Evolutionary conservation across 768 basidiomycete genomes (phyloP), one percentile per base, ranked within the genome.

Genomic region (Ramaria rubella): DNA sequence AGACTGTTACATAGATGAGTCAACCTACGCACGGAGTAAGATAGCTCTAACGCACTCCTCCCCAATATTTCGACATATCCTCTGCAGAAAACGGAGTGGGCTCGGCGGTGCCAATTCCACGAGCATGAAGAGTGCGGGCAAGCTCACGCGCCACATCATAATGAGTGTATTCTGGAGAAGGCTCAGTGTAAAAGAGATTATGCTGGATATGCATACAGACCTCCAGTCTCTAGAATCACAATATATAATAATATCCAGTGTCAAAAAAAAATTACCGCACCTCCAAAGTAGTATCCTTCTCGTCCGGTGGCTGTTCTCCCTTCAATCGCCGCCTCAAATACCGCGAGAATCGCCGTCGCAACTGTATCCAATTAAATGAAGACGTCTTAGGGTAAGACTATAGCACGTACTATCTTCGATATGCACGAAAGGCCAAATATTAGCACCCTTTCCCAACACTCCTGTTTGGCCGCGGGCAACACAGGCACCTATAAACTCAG

Each of bases 391-490:
- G 15, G 15, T 21, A 38, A 17, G 23, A 29, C 46, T 48, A 17
- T 8, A 31, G 36, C n/a, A 52, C 63, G 44, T 36, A 67, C 66
- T 52, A 34, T 69, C 55, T 8, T 63, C 64, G 51, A 83, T 74
- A 57, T 82, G 75, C 19, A 85, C 77, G 58, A 81, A 70, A 0
- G 77, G 75, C 84, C 82, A 87, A 5, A 81, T 43, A 52, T 85
- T 82, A 62, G 73, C 68, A 1, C 86, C 85, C 40, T 73, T 62
- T 0, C 84, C 83, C 3, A 86, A 70, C 61, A 81, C 68, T 12
- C 81, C 82, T 0, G 73, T 82, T 29, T 76, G 73, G 1, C 73
- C 74, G 34, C 84, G 60, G 46, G 49, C 60, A 24, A 69, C 38
- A 45, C 62, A 50, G 19, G 58, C 55, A 7, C 58, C 55, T 53